A percentile compares a stretch with the other conserved stretches of the same genome.
Conservation (phyloP, 805 yeast genomes). For the Dipodascus geniculatus region DNA sequence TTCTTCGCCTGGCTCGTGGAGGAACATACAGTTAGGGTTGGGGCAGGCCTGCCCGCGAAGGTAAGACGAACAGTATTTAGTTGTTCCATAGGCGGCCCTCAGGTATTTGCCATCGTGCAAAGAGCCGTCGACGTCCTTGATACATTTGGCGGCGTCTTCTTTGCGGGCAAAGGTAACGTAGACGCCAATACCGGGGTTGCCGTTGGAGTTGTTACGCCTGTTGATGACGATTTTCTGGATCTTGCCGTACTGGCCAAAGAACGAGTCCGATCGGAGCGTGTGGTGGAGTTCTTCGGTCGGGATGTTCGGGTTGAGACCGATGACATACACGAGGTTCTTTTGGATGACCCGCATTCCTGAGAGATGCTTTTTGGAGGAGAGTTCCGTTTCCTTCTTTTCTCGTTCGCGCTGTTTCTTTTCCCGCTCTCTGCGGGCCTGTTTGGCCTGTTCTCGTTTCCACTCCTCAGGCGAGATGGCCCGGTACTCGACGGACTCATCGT, state of each 20-base stretch:
- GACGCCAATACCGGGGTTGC: slow-evolving; percentile 77
- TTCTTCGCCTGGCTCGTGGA: slow-evolving; percentile 99
- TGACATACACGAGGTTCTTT: slow-evolving; percentile 91
- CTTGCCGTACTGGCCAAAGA: slow-evolving; percentile 97
- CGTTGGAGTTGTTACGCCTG: slow-evolving; percentile 47
- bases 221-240: slow-evolving; percentile 90
- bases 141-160: slow-evolving; percentile 93
- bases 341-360: slow-evolving; percentile 98
- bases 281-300: slow-evolving; percentile 79
- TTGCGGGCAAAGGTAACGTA: slow-evolving; percentile 87
- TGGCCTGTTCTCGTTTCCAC: slow-evolving; percentile 67
- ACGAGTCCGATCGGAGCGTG: slow-evolving; percentile 75
- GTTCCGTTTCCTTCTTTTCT: slow-evolving; percentile 84
- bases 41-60: slow-evolving; percentile 93
- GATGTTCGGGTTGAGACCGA: slow-evolving; percentile 81
- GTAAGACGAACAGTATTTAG: slow-evolving; percentile 95
- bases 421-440: slow-evolving; percentile 69
- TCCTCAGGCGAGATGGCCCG: slow-evolving; percentile 78
- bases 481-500: slow-evolving; percentile 87
- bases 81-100: slow-evolving; percentile 96
- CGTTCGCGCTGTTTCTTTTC: slow-evolving; percentile 69
- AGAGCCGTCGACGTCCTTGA: slow-evolving; percentile 84
- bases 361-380: slow-evolving; percentile 66
- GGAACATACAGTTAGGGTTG: slow-evolving; percentile 96
- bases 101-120: slow-evolving; percentile 81